These are phyloP conservation scores for Solanum tacnaense DNA, from an alignment of 257 asterid species.

Conservation along the genomic window DNA sequence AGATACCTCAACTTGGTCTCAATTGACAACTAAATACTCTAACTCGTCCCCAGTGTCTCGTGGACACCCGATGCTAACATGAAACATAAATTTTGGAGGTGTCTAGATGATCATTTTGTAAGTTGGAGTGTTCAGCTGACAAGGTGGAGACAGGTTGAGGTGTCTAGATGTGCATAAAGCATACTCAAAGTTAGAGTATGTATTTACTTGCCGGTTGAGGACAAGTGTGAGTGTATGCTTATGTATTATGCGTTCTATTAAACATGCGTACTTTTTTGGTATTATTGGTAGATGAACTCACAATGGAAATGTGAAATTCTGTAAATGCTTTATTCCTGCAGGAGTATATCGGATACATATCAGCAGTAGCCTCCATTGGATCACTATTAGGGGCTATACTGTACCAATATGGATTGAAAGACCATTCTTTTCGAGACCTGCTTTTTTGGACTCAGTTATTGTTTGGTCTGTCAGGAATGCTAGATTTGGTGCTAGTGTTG, in stretches of 20 bases:
- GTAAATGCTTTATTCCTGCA: conserved; percentile 14
- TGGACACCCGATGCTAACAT: background rate
- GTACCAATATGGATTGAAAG: conserved; percentile 56
- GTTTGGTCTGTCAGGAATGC: conserved; percentile 69
- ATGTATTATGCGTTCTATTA: background rate
- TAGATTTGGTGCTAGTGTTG: conserved; percentile 57
- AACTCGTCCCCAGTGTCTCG: background rate
- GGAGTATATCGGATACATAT: conserved; percentile 68
- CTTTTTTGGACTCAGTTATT: conserved; percentile 79
- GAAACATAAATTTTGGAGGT: background rate
- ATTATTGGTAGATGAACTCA: background rate
- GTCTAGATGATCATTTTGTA: background rate
- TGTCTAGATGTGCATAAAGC: background rate
- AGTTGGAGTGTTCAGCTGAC: background rate
- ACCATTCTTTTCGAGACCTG: conserved; percentile 60
- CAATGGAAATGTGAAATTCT: background rate
- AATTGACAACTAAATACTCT: background rate
- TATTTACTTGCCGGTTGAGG: background rate
- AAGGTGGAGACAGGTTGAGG: background rate
- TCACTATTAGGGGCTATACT: conserved; percentile 65
- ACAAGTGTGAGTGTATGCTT: background rate
- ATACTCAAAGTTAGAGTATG: background rate
- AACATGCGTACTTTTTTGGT: background rate
- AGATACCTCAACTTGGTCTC: background rate
- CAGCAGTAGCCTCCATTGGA: conserved; percentile 82